These are phyloP conservation scores for Geotrichum europaeum DNA, from an alignment of 1,139 yeast species.

Conservation along the genomic window DNA sequence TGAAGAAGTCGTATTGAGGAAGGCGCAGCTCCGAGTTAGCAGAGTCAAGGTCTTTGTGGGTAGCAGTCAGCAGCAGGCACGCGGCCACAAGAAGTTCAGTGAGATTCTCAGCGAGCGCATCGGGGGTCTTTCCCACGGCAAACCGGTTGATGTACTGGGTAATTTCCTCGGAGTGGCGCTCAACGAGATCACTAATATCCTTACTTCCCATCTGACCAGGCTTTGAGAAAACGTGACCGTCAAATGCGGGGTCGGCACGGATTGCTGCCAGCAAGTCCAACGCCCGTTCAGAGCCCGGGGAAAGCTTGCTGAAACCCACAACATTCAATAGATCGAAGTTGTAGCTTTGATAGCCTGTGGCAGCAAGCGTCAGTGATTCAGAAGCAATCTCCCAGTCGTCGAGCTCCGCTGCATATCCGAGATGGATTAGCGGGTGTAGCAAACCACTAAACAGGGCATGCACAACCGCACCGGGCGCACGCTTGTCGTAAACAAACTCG, in stretches of 20 bases:
- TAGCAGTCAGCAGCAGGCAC: conserved; percentile 23
- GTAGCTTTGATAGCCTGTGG: conserved; percentile 10
- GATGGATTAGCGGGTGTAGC: conserved; percentile 33
- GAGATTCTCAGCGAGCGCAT: neutral
- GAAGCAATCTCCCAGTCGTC: conserved; percentile 30
- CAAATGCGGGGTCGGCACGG: conserved; percentile 22
- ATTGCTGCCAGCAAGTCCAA: conserved; percentile 10
- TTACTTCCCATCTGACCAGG: neutral
- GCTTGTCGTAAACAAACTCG: conserved; percentile 17
- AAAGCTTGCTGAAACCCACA: conserved; percentile 9
- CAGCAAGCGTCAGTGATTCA: conserved; percentile 29
- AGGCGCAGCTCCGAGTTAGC: conserved; percentile 3
- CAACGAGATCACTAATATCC: conserved; percentile 1
- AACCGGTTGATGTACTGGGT: conserved; percentile 2
- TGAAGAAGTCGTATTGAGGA: conserved; percentile 28
- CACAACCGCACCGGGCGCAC: conserved; percentile 18
- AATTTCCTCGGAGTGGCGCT: neutral
- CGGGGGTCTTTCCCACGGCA: conserved; percentile 1
- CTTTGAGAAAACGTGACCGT: conserved; percentile 13
- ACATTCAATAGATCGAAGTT: conserved; percentile 3
- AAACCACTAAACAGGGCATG: conserved; percentile 28
- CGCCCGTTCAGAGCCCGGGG: neutral
- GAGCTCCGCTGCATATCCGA: conserved; percentile 34
- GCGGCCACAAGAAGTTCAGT: conserved; percentile 23
- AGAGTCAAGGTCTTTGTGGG: conserved; percentile 22